Base-by-base conservation (phyloP, 306 rosid genomes). In the Inga oerstediana region DNA sequence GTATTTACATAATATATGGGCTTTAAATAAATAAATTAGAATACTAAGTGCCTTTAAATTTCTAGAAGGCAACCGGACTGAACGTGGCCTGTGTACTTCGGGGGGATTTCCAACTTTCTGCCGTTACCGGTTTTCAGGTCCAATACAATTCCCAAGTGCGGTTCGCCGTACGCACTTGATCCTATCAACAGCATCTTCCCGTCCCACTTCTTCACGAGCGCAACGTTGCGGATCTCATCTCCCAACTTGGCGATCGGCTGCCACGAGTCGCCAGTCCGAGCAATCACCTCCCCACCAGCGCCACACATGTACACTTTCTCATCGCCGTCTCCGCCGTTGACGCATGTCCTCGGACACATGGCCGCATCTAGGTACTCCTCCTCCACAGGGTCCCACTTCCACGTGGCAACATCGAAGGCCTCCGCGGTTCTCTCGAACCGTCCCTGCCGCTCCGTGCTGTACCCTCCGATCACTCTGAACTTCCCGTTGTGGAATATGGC, bases 371-470 rank as follows among this genome's bases (percentile, higher is more conserved):
- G 62, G 44, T 84, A 92, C 1, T 58, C 82, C 34, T 91, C 94
- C 1, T 43, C 37, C 0, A 90, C 71, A 0, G 3, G 69, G 0
- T 39, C 82, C 97, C 98, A 94, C 41, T 15, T 70, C 93, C 92
- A 66, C 59, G 87, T 75, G 80, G 85, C 73, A 2, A 79, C 61
- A 20, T 92, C 85, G 14, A 88, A 91, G 0, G 51, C 83, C 80
- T 94, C 98, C 0, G 94, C 88, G 35, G 86, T 90, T 14, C 59
- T 84, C 84, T 79, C 94, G 35, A 92, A 94, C 3, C 84, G 75
- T 3, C 98, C 98, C 45, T 94, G 98, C 86, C 56, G 71, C 56
- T 94, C 89, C 16, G 98, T 89, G 51, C 79, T 37, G 56, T 94
- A 94, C 2, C 98, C 98, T 0, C 98, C 95, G 10, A 90, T 74